A percentile compares a stretch with the other conserved stretches of the same genome.
Conservation (phyloP, 805 yeast genomes). For the Maudiozyma saulgeensis region DNA sequence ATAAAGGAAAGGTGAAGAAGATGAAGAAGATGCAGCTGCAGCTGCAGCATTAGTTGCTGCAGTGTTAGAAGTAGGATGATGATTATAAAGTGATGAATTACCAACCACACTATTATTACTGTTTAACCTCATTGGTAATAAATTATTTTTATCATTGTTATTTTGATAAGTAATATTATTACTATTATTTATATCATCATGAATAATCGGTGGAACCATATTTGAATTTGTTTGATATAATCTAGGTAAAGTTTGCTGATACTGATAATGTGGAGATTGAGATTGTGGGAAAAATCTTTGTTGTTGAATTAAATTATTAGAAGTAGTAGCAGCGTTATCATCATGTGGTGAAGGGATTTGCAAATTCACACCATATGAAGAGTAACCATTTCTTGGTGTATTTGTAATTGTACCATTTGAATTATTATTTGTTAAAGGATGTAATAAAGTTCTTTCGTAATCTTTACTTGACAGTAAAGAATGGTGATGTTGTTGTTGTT, state of each 20-base stretch:
- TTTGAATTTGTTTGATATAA: slow-evolving; percentile 1
- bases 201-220: background rate
- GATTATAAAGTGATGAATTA: background rate
- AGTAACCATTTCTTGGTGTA: background rate
- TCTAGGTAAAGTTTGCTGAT: slow-evolving; percentile 3
- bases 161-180: background rate
- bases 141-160: background rate
- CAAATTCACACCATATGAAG: background rate
- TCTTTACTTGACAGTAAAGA: background rate
- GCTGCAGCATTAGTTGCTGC: background rate
- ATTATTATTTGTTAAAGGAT: slow-evolving; percentile 1
- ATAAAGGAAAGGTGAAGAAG: background rate
- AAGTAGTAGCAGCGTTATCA: background rate
- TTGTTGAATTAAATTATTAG: background rate
- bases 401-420: background rate
- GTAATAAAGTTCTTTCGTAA: slow-evolving; percentile 1
- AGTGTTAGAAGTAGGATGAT: background rate
- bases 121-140: slow-evolving; percentile 1
- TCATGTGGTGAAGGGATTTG: slow-evolving; percentile 7
- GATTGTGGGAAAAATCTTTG: background rate
- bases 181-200: background rate
- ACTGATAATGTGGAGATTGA: slow-evolving; percentile 5
- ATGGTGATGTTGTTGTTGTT: slow-evolving; percentile 2
- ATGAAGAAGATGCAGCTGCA: background rate
- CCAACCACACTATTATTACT: background rate